Base-by-base conservation (phyloP, 2,329 filamentous ascomycete genomes). In the Sporothrix mexicana region DNA sequence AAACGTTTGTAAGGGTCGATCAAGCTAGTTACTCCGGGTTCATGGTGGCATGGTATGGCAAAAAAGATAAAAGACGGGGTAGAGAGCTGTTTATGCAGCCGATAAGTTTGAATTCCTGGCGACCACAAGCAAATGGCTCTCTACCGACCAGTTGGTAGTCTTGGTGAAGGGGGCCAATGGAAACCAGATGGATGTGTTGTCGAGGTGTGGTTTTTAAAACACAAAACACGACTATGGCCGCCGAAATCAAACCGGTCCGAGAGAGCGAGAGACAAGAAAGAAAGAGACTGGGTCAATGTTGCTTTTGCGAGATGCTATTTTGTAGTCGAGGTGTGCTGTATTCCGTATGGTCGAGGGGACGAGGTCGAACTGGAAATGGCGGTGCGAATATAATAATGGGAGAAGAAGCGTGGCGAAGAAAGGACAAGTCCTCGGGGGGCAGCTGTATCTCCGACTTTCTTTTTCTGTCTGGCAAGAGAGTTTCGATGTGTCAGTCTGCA, bases 391-490 rank as follows among this genome's bases (percentile, higher is more conserved):
- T 20, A 47, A 51, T 20, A 45, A 49, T 20, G 25, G 43, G 41
- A 25, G 4, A 51, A 47, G n/a, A 30, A 3, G 15, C 20, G 43
- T 49, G 64, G 51, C 30, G 8, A 61, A 43, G 41, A 23, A 20
- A 12, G 25, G n/a, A 47, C 12, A 36, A 61, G 49, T 12, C 66
- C 17, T 72, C 53, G 53, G 53, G 45, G 36, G 64, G 59, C 41
- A 72, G 64, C 17, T 61, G 53, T 69, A 61, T 72, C 45, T 72
- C 64, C 71, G 71, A 61, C 53, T 30, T 61, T 53, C 23, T 12
- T 55, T 47, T n/a, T 53, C n/a, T 49, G 62, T 25, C 36, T 47
- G 41, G 41, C 61, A 36, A 36, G 61, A 66, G 61, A 30, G 13
- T 23, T 15, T 67, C 12, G 67, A 53, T 41, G 49, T 55, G 49